phyloP scores from a whole-genome alignment of 768 basidiomycete species.

The Tulasnella sp. region DNA sequence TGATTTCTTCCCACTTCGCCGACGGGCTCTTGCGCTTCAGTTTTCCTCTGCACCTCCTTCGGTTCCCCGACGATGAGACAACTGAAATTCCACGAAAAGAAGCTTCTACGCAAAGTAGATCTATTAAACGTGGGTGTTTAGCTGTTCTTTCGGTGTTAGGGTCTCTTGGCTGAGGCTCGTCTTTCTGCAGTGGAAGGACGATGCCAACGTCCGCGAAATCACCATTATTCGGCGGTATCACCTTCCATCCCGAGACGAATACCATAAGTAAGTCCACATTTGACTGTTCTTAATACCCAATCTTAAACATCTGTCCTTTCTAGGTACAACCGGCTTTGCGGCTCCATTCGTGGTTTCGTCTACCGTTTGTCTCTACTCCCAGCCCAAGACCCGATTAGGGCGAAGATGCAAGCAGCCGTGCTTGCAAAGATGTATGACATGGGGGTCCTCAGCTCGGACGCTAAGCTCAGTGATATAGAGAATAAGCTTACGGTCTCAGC shows the following conservation, averaged over 20 bases:
- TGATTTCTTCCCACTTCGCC: not conserved
- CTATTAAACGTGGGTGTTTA: conserved; percentile 76
- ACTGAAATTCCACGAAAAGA: conserved; percentile 96
- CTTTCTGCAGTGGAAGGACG: conserved; percentile 89
- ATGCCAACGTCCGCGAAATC: conserved; percentile 86
- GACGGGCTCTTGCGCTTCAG: conserved; percentile 19
- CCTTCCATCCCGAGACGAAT: conserved; percentile 91
- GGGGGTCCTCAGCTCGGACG: conserved; percentile 82
- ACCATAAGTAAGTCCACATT: conserved; percentile 68
- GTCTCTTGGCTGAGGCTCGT: conserved; percentile 11
- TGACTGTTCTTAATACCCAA: not conserved
- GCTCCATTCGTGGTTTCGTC: conserved; percentile 79
- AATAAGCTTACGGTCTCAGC: conserved; percentile 94
- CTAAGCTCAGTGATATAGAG: conserved; percentile 92
- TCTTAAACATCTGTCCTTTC: conserved; percentile 20
- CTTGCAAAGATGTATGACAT: conserved; percentile 97
- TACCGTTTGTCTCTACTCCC: conserved; percentile 88
- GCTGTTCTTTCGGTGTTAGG: not conserved
- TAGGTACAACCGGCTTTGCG: conserved; percentile 94
- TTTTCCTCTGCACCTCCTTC: not conserved
- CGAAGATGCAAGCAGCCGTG: conserved; percentile 81
- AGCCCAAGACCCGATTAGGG: conserved; percentile 82
- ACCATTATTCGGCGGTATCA: conserved; percentile 96
- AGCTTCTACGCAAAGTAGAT: conserved; percentile 93
- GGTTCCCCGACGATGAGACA: conserved; percentile 62